Evolutionary conservation across 2,329 filamentous ascomycete genomes (phyloP).

Genomic region (Ophiocordyceps camponoti-floridani): DNA sequence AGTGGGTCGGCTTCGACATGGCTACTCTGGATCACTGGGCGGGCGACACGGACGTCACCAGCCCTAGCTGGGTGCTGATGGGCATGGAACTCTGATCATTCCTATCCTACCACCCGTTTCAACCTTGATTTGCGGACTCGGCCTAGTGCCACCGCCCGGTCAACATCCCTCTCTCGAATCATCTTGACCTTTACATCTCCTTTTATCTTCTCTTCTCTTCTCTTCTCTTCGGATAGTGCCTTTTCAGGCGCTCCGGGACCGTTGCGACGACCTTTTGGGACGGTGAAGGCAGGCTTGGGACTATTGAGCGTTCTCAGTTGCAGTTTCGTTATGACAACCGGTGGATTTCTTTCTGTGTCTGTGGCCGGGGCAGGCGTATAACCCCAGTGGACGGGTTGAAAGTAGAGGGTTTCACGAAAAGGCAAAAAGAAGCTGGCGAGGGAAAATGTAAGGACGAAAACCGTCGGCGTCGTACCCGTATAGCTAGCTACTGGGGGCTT

Average conservation of each 20-base stretch:
- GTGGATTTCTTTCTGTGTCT: not conserved
- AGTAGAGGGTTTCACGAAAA: no score
- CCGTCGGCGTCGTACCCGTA: no score
- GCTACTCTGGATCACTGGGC: slow-evolving; percentile 66
- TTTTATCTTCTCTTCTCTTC: not conserved
- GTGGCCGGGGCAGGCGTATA: not conserved
- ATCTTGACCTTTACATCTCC: not conserved
- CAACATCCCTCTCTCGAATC: not conserved
- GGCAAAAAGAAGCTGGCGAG: no score
- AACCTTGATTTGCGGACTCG: not conserved
- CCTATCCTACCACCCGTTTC: not conserved
- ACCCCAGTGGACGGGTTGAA: no score
- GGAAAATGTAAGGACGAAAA: no score
- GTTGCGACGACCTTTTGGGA: not conserved
- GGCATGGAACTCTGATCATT: slow-evolving; percentile 59
- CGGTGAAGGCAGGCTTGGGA: not conserved
- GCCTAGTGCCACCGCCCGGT: not conserved
- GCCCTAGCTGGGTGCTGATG: slow-evolving; percentile 70
- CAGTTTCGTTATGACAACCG: not conserved
- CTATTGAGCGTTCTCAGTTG: not conserved
- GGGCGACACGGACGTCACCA: slow-evolving; percentile 44
- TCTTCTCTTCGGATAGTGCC: not conserved
- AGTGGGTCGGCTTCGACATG: slow-evolving; percentile 85
- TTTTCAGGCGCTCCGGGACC: not conserved
- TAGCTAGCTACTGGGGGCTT: not conserved